Conservation (phyloP, 2,329 filamentous ascomycete species). For the Podosphaera fusca region DNA sequence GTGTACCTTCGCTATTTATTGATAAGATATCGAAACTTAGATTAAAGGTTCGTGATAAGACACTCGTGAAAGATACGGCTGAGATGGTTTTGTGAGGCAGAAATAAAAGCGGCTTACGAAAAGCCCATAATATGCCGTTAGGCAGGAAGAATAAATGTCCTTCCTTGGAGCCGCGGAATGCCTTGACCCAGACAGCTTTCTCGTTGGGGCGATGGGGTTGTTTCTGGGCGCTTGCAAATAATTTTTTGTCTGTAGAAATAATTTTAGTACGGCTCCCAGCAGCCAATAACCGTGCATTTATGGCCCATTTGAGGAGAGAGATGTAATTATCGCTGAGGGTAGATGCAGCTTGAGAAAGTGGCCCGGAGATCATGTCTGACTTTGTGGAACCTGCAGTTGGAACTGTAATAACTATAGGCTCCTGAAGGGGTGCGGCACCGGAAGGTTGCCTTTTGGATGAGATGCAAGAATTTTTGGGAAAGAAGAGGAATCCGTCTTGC, state of each 20-base stretch:
- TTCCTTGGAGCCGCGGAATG: conserved; percentile 44
- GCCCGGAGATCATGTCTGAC: conserved; percentile 30
- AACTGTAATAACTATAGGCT: conserved; percentile 42
- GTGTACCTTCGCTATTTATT: conserved; percentile 21
- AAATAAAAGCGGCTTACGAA: conserved; percentile 46
- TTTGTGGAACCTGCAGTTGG: conserved; percentile 33
- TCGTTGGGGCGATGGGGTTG: conserved; percentile 35
- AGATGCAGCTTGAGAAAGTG: conserved; percentile 25
- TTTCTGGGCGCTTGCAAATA: conserved; percentile 32
- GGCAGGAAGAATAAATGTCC: conserved; percentile 44
- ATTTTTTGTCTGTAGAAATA: conserved; percentile 26
- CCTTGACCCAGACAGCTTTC: conserved; percentile 40
- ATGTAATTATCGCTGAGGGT: conserved; percentile 35
- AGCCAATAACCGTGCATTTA: conserved; percentile 27
- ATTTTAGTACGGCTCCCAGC: conserved; percentile 26
- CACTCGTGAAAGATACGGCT: conserved; percentile 42
- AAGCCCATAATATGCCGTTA: conserved; percentile 44
- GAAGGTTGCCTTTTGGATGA: conserved; percentile 25
- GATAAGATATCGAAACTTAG: conserved; percentile 33
- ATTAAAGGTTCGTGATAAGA: conserved; percentile 46
- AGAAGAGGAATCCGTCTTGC: conserved; percentile 41
- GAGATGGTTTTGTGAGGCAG: conserved; percentile 35
- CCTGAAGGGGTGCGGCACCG: conserved; percentile 18
- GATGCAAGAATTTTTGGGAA: conserved; percentile 26
- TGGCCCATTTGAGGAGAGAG: conserved; percentile 36